phyloP scores from a whole-genome alignment of 2,329 filamentous ascomycete species.

The Aspergillus caelatus region DNA sequence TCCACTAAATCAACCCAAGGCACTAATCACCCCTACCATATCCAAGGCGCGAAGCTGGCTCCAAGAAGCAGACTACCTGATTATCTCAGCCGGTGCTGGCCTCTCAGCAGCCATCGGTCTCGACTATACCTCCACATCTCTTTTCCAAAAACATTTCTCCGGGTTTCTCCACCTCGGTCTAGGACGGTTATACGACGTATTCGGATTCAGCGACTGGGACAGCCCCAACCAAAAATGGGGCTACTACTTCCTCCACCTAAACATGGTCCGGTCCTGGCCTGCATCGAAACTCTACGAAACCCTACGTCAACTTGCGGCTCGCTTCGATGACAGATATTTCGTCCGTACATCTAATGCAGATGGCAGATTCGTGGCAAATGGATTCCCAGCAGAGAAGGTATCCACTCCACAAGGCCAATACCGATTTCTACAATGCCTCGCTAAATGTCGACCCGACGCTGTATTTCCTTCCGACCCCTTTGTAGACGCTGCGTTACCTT shows the following conservation, averaged over 20 bases:
- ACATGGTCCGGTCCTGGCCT: conserved; percentile 22
- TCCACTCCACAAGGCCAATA: conserved; percentile 28
- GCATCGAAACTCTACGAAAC: conserved; percentile 11
- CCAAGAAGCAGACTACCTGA: conserved; percentile 19
- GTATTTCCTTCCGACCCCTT: conserved; percentile 21
- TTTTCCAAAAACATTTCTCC: conserved; percentile 26
- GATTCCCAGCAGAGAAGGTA: conserved; percentile 15
- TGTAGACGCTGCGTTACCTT: conserved; percentile 20
- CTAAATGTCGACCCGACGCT: conserved; percentile 23
- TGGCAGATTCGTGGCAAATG: conserved; percentile 23
- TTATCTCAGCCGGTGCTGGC: conserved; percentile 26
- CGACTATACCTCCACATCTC: conserved; percentile 26
- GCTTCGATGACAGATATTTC: conserved; percentile 14
- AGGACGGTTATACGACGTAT: conserved; percentile 22
- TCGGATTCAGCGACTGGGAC: conserved; percentile 23
- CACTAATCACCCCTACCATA: not conserved
- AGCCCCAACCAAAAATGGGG: conserved; percentile 23
- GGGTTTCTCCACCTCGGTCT: conserved; percentile 35
- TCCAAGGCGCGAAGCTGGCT: conserved; percentile 20
- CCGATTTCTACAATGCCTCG: conserved; percentile 22
- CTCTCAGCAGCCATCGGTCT: conserved; percentile 27
- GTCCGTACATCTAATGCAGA: conserved; percentile 28
- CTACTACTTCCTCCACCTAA: conserved; percentile 25
- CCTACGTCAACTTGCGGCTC: not conserved
- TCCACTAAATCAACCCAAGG: not conserved